These are phyloP conservation scores for Cyclocybe cylindracea DNA, from an alignment of 768 basidiomycete species.

Conservation along the genomic window DNA sequence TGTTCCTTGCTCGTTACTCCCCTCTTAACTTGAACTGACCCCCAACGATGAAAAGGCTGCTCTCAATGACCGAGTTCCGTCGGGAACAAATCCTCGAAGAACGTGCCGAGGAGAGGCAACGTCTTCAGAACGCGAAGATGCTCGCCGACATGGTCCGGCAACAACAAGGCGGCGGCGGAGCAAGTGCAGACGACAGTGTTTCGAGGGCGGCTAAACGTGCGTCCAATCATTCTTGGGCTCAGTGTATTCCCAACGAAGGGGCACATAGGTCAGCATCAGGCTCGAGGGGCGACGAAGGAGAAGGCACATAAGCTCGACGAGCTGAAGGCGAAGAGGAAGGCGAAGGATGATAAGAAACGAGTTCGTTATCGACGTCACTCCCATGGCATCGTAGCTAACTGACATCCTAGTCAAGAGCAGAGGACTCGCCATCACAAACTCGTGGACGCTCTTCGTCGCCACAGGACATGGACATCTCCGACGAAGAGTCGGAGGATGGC, in stretches of 20 bases:
- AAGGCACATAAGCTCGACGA: slow-evolving; percentile 80
- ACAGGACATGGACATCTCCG: slow-evolving; percentile 86
- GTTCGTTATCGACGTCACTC: slow-evolving; percentile 42
- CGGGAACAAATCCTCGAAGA: slow-evolving; percentile 84
- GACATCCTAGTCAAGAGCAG: slow-evolving; percentile 40
- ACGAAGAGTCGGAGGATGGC: slow-evolving; percentile 83
- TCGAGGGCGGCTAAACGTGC: slow-evolving; percentile 78
- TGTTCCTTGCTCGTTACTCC: background rate
- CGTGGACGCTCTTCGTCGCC: slow-evolving; percentile 78
- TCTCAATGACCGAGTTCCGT: slow-evolving; percentile 82
- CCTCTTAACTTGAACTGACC: background rate
- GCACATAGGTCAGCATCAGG: slow-evolving; percentile 67
- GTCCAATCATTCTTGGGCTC: slow-evolving; percentile 20
- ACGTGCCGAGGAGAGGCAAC: slow-evolving; percentile 80
- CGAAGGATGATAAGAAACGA: slow-evolving; percentile 85
- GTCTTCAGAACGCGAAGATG: slow-evolving; percentile 66
- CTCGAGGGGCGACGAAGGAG: slow-evolving; percentile 76
- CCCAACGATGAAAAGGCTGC: slow-evolving; percentile 51
- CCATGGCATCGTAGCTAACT: background rate
- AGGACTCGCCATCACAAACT: slow-evolving; percentile 51
- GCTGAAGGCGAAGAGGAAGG: slow-evolving; percentile 82
- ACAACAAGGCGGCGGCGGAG: slow-evolving; percentile 50
- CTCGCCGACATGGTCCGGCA: slow-evolving; percentile 75
- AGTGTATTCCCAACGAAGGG: no score
- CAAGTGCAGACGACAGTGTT: slow-evolving; percentile 55